Conservation (phyloP, 1,139 yeast genomes). For the Saccharomycopsis phalli region DNA sequence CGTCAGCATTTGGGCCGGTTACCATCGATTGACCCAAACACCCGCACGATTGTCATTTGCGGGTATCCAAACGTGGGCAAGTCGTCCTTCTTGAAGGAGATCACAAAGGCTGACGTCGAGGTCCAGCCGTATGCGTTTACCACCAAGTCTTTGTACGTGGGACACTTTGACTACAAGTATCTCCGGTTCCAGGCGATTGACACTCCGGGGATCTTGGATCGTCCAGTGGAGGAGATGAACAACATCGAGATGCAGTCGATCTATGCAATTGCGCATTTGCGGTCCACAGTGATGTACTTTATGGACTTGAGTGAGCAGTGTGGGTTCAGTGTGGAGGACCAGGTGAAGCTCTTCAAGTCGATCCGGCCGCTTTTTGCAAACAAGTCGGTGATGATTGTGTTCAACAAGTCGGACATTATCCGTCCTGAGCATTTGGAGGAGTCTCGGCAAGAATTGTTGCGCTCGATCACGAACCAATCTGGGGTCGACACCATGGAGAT, state of each 20-base stretch:
- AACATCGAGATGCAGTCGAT: slow-evolving; percentile 99
- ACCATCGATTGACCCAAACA: slow-evolving; percentile 96
- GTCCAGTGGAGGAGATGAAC: slow-evolving; percentile 99
- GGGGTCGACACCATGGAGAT: slow-evolving; percentile 91
- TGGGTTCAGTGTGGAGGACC: slow-evolving; percentile 96
- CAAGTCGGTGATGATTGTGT: slow-evolving; percentile 90
- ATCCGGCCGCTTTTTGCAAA: slow-evolving; percentile 96
- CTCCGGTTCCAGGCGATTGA: slow-evolving; percentile 97
- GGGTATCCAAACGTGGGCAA: slow-evolving; percentile 99
- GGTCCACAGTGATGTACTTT: slow-evolving; percentile 92
- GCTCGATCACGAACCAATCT: slow-evolving; percentile 51
- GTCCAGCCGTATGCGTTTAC: slow-evolving; percentile 99
- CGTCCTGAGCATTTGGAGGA: slow-evolving; percentile 73
- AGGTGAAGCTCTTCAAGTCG: slow-evolving; percentile 91
- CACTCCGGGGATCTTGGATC: slow-evolving; percentile 97
- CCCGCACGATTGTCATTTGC: slow-evolving; percentile 92
- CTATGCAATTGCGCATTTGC: slow-evolving; percentile 95
- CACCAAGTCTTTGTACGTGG: slow-evolving; percentile 89
- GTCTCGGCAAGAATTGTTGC: slow-evolving; percentile 64
- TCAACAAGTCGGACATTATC: slow-evolving; percentile 90
- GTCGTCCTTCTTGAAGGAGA: slow-evolving; percentile 85
- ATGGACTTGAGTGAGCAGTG: slow-evolving; percentile 99
- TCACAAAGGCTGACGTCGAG: slow-evolving; percentile 97
- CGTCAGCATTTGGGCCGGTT: slow-evolving; percentile 98
- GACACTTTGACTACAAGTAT: slow-evolving; percentile 96